Conservation (phyloP, 108 stramenopile species). For the Nitzschia palea region DNA sequence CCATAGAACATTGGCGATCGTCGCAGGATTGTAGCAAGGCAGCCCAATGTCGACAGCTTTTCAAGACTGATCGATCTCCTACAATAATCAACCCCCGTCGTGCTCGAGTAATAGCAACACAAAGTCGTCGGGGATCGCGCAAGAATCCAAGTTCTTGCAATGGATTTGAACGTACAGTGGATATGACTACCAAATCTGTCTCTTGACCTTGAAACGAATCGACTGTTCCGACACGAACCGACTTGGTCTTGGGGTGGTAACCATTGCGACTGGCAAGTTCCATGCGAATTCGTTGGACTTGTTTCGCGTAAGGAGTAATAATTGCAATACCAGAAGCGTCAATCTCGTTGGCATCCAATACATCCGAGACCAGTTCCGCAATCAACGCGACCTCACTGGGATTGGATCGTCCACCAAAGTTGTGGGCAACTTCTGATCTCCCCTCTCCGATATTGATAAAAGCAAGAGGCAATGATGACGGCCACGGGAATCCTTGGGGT, state of each 20-base stretch:
- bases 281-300: conserved; percentile 52
- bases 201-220: conserved; percentile 83
- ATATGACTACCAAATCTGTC: conserved; percentile 67
- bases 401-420: conserved; percentile 56
- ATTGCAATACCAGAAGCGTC: conserved; percentile 46
- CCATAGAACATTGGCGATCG: conserved; percentile 34
- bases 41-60: conserved; percentile 57
- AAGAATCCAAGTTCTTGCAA: conserved; percentile 77
- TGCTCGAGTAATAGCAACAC: conserved; percentile 88
- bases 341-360: conserved; percentile 42
- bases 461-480: conserved; percentile 49
- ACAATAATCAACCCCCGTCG: conserved; percentile 61
- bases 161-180: conserved; percentile 56
- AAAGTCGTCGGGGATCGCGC: conserved; percentile 71
- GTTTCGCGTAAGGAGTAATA: conserved; percentile 63
- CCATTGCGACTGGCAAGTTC: conserved; percentile 25
- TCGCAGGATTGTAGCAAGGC: conserved; percentile 50
- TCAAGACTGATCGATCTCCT: conserved; percentile 47
- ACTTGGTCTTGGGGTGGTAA: not conserved
- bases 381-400: conserved; percentile 54
- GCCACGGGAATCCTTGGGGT: conserved; percentile 69
- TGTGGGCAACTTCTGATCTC: conserved; percentile 42
- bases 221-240: conserved; percentile 64
- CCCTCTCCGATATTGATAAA: conserved; percentile 56
- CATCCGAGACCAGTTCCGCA: conserved; percentile 33